Percentiles rank a stretch among this genome's conserved stretches.
phyloP scores from a whole-genome alignment of 2,329 filamentous ascomycete genomes.

The Penicillium sp. region DNA sequence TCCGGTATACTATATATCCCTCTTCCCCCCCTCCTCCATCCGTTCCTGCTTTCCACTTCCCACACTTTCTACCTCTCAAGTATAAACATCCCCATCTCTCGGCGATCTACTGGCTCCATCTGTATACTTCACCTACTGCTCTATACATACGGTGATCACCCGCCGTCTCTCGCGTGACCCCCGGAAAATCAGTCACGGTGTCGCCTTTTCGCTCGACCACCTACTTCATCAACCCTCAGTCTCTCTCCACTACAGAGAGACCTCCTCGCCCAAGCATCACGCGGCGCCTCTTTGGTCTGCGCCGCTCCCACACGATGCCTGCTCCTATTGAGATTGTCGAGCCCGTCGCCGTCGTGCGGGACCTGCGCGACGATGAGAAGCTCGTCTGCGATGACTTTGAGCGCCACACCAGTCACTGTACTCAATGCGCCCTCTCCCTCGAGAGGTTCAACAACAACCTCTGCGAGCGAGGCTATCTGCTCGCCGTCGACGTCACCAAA shows the following conservation, averaged over 20 bases:
- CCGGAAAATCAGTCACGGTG: conserved; percentile 28
- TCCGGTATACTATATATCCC: conserved; percentile 10
- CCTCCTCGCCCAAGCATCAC: conserved; percentile 17
- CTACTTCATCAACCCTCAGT: conserved; percentile 22
- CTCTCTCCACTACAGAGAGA: conserved; percentile 20
- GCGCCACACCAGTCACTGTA: conserved; percentile 37
- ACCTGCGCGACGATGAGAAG: conserved; percentile 37
- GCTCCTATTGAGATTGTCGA: conserved; percentile 24
- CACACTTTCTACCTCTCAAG: not conserved
- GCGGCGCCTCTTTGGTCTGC: conserved; percentile 18
- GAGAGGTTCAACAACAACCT: conserved; percentile 27
- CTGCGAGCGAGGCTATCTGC: conserved; percentile 37
- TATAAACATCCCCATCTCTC: not conserved
- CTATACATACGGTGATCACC: conserved; percentile 14
- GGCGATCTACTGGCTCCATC: no score
- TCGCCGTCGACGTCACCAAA: conserved; percentile 34
- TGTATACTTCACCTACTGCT: not conserved
- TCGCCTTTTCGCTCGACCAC: conserved; percentile 28
- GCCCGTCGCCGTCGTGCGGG: conserved; percentile 32
- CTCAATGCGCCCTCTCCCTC: conserved; percentile 32
- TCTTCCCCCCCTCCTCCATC: not conserved
- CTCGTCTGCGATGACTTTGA: conserved; percentile 39
- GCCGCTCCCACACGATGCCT: conserved; percentile 34
- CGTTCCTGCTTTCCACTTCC: not conserved
- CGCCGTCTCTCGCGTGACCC: conserved; percentile 15